Percentiles rank a stretch among this genome's conserved stretches.
These are phyloP conservation scores for Coniochaeta sp. DNA, from an alignment of 2,329 filamentous ascomycete genomes.

Conservation along the genomic window DNA sequence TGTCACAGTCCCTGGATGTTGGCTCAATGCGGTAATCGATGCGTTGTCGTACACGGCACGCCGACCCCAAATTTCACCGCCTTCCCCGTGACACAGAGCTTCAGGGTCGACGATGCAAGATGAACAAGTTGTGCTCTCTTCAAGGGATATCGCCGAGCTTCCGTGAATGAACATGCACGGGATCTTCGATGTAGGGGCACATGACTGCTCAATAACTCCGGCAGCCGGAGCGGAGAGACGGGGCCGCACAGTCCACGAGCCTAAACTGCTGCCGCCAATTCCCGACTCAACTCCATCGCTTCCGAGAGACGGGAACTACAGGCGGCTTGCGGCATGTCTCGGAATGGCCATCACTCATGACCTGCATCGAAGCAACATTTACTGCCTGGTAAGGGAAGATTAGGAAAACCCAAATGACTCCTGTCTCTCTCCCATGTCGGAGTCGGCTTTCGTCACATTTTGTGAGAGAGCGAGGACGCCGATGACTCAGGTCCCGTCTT, in stretches of 20 bases:
- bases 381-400: too few species aligned
- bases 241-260: slow-evolving; percentile 1
- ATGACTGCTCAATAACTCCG: neutral
- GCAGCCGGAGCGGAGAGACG: neutral
- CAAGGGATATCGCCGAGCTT: neutral
- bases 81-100: neutral
- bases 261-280: neutral
- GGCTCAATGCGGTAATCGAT: neutral
- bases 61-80: neutral
- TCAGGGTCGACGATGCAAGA: neutral
- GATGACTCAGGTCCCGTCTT: neutral
- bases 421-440: neutral
- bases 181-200: neutral
- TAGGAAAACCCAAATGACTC: too few species aligned
- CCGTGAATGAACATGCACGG: neutral
- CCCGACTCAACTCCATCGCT: slow-evolving; percentile 1
- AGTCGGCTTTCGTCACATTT: neutral
- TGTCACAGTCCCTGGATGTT: neutral
- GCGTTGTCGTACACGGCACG: neutral
- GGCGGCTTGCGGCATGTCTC: slow-evolving; percentile 1
- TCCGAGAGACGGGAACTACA: neutral
- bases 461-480: neutral
- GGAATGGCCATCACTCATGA: neutral
- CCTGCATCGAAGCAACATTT: neutral
- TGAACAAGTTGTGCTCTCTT: neutral